Percentiles rank a stretch among this genome's conserved stretches.
Evolutionary conservation across 108 stramenopile genomes (phyloP).

Genomic region (Conticribra weissflogii): DNA sequence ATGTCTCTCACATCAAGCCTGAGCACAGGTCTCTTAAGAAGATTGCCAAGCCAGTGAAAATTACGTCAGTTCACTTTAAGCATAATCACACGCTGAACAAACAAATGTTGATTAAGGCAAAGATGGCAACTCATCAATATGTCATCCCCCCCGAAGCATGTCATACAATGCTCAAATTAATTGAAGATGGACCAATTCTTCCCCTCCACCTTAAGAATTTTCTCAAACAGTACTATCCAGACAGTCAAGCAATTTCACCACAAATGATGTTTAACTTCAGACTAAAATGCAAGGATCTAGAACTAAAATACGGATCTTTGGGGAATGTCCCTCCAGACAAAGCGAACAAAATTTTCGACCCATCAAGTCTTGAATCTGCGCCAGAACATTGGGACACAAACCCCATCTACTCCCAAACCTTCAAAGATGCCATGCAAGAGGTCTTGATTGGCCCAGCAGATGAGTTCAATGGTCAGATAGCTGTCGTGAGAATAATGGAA

Average conservation of each 20-base stretch:
- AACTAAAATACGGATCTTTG: background rate
- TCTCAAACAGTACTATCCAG: background rate
- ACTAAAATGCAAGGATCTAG: background rate
- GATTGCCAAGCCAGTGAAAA: background rate
- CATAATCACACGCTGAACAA: background rate
- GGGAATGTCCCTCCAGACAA: background rate
- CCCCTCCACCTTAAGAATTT: background rate
- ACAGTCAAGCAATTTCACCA: background rate
- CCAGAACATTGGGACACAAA: constrained; percentile 6
- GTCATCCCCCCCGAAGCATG: background rate
- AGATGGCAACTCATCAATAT: background rate
- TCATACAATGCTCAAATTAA: background rate
- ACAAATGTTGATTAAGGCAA: background rate
- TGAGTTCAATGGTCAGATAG: background rate
- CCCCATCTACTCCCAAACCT: background rate
- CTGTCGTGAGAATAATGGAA: background rate
- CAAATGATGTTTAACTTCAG: background rate
- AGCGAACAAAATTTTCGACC: background rate
- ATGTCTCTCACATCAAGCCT: background rate
- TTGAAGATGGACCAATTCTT: background rate
- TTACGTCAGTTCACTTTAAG: background rate
- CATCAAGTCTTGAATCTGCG: background rate
- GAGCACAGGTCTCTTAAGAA: background rate
- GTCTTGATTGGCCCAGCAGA: background rate
- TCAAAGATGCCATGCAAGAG: background rate